Percentiles rank a stretch among this genome's conserved stretches.
Evolutionary conservation across 2,329 filamentous ascomycete species (phyloP).

Genomic region (Colletotrichum navitas): DNA sequence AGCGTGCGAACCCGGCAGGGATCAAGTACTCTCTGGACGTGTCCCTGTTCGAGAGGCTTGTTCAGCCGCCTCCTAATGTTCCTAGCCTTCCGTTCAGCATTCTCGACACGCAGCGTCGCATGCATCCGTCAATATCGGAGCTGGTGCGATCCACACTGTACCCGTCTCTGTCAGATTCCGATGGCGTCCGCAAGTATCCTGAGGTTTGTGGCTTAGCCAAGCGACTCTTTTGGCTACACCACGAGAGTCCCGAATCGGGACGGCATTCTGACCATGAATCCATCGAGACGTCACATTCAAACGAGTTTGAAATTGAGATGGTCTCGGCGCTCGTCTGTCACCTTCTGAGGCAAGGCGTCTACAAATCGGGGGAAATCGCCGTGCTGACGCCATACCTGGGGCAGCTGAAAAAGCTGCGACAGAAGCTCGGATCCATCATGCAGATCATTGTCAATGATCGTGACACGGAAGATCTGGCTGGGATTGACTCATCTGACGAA

Average conservation of each 20-base stretch:
- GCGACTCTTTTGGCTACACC: slow-evolving; percentile 73
- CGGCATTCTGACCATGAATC: slow-evolving; percentile 46
- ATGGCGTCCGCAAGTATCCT: slow-evolving; percentile 54
- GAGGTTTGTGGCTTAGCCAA: slow-evolving; percentile 65
- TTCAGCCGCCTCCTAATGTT: slow-evolving; percentile 47
- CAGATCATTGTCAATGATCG: slow-evolving; percentile 74
- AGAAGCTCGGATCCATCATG: slow-evolving; percentile 60
- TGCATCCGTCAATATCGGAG: slow-evolving; percentile 72
- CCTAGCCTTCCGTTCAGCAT: slow-evolving; percentile 49
- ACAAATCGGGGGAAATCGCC: slow-evolving; percentile 72
- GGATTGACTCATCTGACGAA: slow-evolving; percentile 48
- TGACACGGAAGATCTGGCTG: slow-evolving; percentile 68
- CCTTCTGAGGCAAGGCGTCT: slow-evolving; percentile 73
- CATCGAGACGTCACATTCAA: slow-evolving; percentile 62
- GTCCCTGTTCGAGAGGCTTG: slow-evolving; percentile 72
- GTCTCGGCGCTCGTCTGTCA: slow-evolving; percentile 72
- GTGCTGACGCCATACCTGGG: slow-evolving; percentile 76
- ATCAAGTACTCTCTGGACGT: slow-evolving; percentile 66
- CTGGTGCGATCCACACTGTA: slow-evolving; percentile 72
- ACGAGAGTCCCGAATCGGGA: slow-evolving; percentile 49
- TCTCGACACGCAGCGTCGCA: slow-evolving; percentile 72
- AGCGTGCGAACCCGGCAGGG: slow-evolving; percentile 62
- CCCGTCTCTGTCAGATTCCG: slow-evolving; percentile 64
- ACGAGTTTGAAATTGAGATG: slow-evolving; percentile 74
- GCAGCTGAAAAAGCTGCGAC: slow-evolving; percentile 66